Conservation (phyloP, 2,329 filamentous ascomycete species). For the Pseudopyrenochaeta lycopersici region DNA sequence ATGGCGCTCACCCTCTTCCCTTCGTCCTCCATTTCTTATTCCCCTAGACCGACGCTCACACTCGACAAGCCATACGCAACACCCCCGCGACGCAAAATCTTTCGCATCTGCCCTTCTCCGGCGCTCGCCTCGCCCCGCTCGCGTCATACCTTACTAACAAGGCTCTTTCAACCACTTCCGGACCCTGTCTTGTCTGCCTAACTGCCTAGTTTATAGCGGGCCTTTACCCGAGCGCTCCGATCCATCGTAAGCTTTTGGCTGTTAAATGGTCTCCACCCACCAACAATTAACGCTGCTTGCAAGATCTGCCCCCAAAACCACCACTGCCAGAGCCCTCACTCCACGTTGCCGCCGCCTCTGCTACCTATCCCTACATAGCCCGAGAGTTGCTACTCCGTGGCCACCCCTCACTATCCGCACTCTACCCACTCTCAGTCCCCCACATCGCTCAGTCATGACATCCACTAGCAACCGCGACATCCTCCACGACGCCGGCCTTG, state of each 20-base stretch:
- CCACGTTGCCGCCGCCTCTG: constrained; percentile 6
- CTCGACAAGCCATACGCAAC: background rate
- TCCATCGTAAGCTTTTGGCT: constrained; percentile 25
- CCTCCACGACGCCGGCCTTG: constrained; percentile 33
- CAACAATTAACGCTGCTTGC: constrained; percentile 22
- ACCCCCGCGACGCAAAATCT: background rate
- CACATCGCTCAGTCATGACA: constrained; percentile 29
- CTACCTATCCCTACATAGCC: constrained; percentile 13
- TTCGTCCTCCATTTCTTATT: constrained; percentile 11
- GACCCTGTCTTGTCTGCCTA: constrained; percentile 17
- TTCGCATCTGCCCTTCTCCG: constrained; percentile 6
- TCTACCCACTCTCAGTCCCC: constrained; percentile 1
- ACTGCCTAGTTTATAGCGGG: constrained; percentile 24
- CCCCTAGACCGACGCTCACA: no score
- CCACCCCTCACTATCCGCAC: constrained; percentile 15
- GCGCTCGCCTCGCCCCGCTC: constrained; percentile 24
- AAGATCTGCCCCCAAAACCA: constrained; percentile 11
- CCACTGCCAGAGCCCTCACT: constrained; percentile 5
- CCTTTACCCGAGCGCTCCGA: constrained; percentile 19
- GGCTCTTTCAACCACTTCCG: constrained; percentile 9
- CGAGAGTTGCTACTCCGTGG: constrained; percentile 15
- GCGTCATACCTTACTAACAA: constrained; percentile 21
- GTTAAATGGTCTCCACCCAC: constrained; percentile 21
- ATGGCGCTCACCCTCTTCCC: constrained; percentile 13
- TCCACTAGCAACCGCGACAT: constrained; percentile 29